Evolutionary conservation across 129 eudicot genomes (phyloP).

Genomic region (sunflower (Helianthus annuus)): DNA sequence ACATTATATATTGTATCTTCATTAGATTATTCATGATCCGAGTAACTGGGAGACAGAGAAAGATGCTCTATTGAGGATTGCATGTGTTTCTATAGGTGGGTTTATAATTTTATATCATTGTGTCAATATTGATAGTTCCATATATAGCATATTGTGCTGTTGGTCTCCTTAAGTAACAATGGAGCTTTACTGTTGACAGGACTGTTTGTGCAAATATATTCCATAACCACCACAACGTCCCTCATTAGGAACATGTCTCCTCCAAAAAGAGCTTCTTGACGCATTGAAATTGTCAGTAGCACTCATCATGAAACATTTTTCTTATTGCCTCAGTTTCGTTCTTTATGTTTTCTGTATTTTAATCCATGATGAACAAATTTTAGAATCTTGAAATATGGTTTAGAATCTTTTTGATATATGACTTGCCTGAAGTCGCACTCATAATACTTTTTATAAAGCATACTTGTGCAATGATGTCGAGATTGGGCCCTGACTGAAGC

Average conservation of each 20-base stretch:
- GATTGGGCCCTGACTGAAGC: slow-evolving; percentile 1
- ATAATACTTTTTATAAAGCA: not conserved
- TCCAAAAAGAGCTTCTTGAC: slow-evolving; percentile 72
- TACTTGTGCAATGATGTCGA: slow-evolving; percentile 12
- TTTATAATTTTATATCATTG: slow-evolving; percentile 3
- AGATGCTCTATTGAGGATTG: slow-evolving; percentile 39
- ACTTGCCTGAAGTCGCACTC: slow-evolving; percentile 4
- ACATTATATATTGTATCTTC: slow-evolving; percentile 2
- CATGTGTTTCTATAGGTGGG: slow-evolving; percentile 49
- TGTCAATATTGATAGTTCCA: not conserved
- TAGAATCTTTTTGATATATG: not conserved
- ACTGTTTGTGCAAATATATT: slow-evolving; percentile 47
- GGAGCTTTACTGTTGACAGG: slow-evolving; percentile 48
- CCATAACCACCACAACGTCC: slow-evolving; percentile 51
- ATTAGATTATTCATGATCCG: slow-evolving; percentile 50
- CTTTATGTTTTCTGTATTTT: slow-evolving; percentile 18
- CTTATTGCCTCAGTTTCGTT: slow-evolving; percentile 1
- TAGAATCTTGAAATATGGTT: slow-evolving; percentile 12
- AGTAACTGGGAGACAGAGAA: slow-evolving; percentile 52
- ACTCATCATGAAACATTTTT: slow-evolving; percentile 11
- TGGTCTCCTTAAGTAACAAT: slow-evolving; percentile 6
- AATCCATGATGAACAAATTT: slow-evolving; percentile 5
- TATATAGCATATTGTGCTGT: slow-evolving; percentile 1
- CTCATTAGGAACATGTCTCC: slow-evolving; percentile 79
- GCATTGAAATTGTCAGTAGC: slow-evolving; percentile 15